A percentile compares a stretch with the other conserved stretches of the same genome.
phyloP scores from a whole-genome alignment of 306 rosid genomes.

The Inga laurina region DNA sequence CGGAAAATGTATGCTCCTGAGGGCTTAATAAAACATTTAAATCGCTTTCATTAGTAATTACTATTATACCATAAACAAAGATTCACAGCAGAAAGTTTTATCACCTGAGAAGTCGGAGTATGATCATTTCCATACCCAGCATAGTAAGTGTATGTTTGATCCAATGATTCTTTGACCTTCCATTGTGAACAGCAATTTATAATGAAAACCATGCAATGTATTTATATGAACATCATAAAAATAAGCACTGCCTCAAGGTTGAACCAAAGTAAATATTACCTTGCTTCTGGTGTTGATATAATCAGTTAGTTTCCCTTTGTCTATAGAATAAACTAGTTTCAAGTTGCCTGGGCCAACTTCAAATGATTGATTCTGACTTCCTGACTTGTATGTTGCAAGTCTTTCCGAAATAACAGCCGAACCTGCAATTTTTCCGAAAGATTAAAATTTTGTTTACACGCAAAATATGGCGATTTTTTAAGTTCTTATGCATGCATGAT shows the following conservation, averaged over 20 bases:
- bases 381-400: constrained; percentile 38
- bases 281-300: constrained; percentile 57
- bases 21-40: constrained; percentile 34
- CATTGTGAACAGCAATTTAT: constrained; percentile 30
- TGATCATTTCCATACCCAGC: constrained; percentile 43
- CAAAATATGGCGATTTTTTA: not conserved
- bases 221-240: not conserved
- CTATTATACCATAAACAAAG: constrained; percentile 9
- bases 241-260: not conserved
- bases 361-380: constrained; percentile 37
- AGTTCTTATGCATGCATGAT: not conserved
- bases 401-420: constrained; percentile 51
- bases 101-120: constrained; percentile 45
- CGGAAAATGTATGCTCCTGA: constrained; percentile 67
- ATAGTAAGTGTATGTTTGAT: constrained; percentile 46
- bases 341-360: constrained; percentile 71
- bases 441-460: not conserved
- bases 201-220: constrained; percentile 8
- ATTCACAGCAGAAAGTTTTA: constrained; percentile 11
- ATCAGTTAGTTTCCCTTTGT: constrained; percentile 56
- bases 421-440: constrained; percentile 18
- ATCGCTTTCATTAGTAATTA: constrained; percentile 20
- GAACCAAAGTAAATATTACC: constrained; percentile 43
- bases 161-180: constrained; percentile 52
- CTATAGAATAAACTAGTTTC: constrained; percentile 63